Evolutionary conservation across 1,139 yeast genomes (phyloP), one percentile per base, ranked within the genome.

Genomic region (Keqinozyma sinolaborantium): DNA sequence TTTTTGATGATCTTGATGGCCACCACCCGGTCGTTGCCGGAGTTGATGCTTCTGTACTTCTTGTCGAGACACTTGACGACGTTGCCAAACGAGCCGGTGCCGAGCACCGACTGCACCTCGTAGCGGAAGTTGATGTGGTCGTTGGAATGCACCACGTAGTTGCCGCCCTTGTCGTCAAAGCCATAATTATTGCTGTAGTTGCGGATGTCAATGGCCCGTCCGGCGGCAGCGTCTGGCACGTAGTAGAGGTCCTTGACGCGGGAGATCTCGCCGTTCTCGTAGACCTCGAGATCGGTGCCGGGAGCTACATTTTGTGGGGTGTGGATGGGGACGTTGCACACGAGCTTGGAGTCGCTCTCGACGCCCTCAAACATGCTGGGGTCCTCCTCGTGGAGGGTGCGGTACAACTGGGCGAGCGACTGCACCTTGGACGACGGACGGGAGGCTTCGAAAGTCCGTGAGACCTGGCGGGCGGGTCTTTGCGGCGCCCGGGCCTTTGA

Each of bases 1-100:
- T 83, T 84, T 39, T 83, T 80, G 38, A 87, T 79, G 34, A 87
- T 74, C 50, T 87, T 87, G 16, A 87, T 65, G 0, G 95, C 95
- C 12, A 82, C 84, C 9, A 68, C 41, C 21, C 62, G 58, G 25
- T 41, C 33, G 12, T 26, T 32, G 7, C 29, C 23, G 10, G n/a
- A 30, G 4, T 31, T 24, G 2, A 28, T n/a, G 24, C 35, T 37
- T 1, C 70, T 67, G 14, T 61, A 60, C 49, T 81, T 80, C 51
- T 83, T 86, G 54, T 87, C 95, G 18, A 60, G 55, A 41, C 92
- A 83, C 36, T 74, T 67, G 7, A 84, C 60, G 3, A 87, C 96
- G 37, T 79, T 79, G 0, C 96, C 96, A 64, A 87, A 87, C 20
- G 92, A 79, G 3, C 96, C 96, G 36, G 73, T 79, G 0, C 96